A percentile compares a stretch with the other conserved stretches of the same genome.
Evolutionary conservation across 306 rosid species (phyloP).

Genomic region (Quercus robur): DNA sequence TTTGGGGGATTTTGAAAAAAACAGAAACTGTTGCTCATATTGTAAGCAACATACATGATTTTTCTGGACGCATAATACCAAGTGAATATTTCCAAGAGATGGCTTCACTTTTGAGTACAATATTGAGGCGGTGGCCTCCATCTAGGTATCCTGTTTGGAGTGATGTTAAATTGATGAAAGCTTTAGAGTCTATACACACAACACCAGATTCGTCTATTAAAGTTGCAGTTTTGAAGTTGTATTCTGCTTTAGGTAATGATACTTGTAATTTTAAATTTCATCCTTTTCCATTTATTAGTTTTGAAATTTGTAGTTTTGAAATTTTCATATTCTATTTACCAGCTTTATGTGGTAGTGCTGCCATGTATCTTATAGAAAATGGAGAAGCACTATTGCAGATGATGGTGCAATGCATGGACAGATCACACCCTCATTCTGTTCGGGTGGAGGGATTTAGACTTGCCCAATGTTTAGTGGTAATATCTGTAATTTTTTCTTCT

Average conservation of each 20-base stretch:
- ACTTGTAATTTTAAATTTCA: neutral
- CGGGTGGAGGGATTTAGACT: conserved; percentile 73
- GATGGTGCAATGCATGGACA: conserved; percentile 67
- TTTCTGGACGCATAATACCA: conserved; percentile 31
- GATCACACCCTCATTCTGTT: conserved; percentile 50
- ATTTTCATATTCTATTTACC: conserved; percentile 30
- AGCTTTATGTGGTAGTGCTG: conserved; percentile 79
- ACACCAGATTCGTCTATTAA: conserved; percentile 34
- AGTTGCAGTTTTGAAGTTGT: conserved; percentile 65
- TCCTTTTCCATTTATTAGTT: conserved; percentile 1
- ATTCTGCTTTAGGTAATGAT: conserved; percentile 78
- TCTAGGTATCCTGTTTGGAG: conserved; percentile 68
- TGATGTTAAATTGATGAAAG: conserved; percentile 49
- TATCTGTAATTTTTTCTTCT: conserved; percentile 15
- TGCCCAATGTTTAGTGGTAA: conserved; percentile 70
- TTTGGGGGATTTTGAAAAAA: conserved; percentile 57
- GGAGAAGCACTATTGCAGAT: conserved; percentile 53
- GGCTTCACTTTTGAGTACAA: conserved; percentile 67
- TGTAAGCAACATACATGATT: conserved; percentile 36
- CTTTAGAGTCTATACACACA: conserved; percentile 38
- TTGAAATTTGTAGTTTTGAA: conserved; percentile 6
- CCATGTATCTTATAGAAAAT: conserved; percentile 50
- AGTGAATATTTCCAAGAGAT: conserved; percentile 55
- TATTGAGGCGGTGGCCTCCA: conserved; percentile 64
- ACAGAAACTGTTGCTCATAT: conserved; percentile 38